Evolutionary conservation across 2,329 filamentous ascomycete genomes (phyloP).

Genomic region (Monosporascus sp.): DNA sequence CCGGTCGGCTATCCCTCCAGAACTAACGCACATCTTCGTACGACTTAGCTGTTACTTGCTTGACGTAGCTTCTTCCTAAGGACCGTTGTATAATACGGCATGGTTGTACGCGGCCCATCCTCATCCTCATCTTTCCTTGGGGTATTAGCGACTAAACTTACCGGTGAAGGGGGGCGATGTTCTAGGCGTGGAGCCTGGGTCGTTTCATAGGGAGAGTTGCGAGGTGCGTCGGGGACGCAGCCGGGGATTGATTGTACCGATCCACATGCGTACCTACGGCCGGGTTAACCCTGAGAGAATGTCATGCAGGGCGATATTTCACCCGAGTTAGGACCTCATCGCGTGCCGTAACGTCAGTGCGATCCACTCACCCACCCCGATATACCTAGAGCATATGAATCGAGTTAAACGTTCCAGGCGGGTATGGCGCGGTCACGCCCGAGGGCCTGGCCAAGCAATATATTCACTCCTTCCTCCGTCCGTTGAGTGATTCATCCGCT

Average conservation of each 20-base stretch:
- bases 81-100: background rate
- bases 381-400: background rate
- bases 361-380: conserved; percentile 14
- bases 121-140: no score
- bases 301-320: conserved; percentile 22
- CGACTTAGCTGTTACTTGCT: background rate
- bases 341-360: conserved; percentile 19
- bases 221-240: no score
- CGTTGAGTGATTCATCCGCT: background rate
- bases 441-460: background rate
- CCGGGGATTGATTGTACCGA: no score
- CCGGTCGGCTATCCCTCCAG: no score
- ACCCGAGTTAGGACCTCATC: conserved; percentile 15
- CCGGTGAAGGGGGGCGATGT: no score
- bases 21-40: no score
- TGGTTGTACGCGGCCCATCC: no score
- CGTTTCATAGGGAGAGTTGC: no score
- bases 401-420: conserved; percentile 18
- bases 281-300: background rate
- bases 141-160: no score
- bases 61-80: background rate
- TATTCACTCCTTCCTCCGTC: background rate
- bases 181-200: no score
- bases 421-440: conserved; percentile 5
- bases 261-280: no score